Evolutionary conservation across 208 protist species (phyloP).

Genomic region (Leptomonas pyrrhocoris): DNA sequence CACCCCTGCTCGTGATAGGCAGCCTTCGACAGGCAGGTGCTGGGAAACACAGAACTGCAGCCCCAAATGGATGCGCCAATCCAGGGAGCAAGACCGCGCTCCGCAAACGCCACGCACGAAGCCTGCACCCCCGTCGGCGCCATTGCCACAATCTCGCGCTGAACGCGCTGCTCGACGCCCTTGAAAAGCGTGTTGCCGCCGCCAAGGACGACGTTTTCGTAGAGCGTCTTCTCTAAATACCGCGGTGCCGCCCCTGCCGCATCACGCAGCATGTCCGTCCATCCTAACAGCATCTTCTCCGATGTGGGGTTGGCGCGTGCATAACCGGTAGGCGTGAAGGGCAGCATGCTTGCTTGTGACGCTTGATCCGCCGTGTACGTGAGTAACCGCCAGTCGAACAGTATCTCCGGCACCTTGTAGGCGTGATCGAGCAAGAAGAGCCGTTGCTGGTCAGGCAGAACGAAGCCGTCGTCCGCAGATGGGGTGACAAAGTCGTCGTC

Average conservation of each 20-base stretch:
- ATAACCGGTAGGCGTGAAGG: constrained; percentile 54
- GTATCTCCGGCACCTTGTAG: constrained; percentile 84
- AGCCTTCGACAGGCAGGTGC: constrained; percentile 74
- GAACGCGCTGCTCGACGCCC: constrained; percentile 77
- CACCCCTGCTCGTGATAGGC: constrained; percentile 87
- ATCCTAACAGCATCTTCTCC: constrained; percentile 33
- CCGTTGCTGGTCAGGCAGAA: constrained; percentile 88
- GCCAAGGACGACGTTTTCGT: constrained; percentile 93
- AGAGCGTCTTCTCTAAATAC: constrained; percentile 56
- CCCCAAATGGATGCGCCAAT: constrained; percentile 87
- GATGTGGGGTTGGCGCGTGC: constrained; percentile 34
- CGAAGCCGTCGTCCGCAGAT: constrained; percentile 41
- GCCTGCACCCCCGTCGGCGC: constrained; percentile 25
- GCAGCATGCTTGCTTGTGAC: not conserved
- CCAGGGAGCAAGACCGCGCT: constrained; percentile 83
- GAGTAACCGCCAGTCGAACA: constrained; percentile 71
- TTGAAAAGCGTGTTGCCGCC: constrained; percentile 93
- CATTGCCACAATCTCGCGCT: constrained; percentile 59
- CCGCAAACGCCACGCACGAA: constrained; percentile 73
- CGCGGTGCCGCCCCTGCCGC: constrained; percentile 50
- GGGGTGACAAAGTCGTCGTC: constrained; percentile 12
- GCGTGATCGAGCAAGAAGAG: constrained; percentile 81
- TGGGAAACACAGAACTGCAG: constrained; percentile 66
- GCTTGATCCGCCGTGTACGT: constrained; percentile 34
- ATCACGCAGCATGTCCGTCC: constrained; percentile 56